phyloP scores from a whole-genome alignment of 495 filamentous ascomycete genomes.

The Neurospora africana region DNA sequence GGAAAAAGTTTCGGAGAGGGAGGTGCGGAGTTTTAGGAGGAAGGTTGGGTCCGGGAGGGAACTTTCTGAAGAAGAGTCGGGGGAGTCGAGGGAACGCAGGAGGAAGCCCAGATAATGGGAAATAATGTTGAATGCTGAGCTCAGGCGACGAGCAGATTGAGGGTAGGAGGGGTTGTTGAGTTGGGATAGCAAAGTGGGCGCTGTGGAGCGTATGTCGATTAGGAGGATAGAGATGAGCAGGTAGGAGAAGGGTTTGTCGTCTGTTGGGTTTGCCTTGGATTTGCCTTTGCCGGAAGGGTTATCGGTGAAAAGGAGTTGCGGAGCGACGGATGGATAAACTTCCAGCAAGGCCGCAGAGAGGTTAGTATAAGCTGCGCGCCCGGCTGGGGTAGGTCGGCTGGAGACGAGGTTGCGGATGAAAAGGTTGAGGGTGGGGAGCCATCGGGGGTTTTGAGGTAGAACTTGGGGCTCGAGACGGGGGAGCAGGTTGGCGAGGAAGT shows the following conservation, averaged over 20 bases:
- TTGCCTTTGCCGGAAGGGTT: not conserved
- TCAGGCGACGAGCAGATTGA: constrained; percentile 38
- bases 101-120: constrained; percentile 50
- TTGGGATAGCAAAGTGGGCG: constrained; percentile 47
- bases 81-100: constrained; percentile 35
- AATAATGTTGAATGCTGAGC: constrained; percentile 47
- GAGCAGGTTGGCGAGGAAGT: constrained; percentile 35
- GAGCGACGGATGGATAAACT: constrained; percentile 31
- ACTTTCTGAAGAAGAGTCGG: not conserved
- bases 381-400: constrained; percentile 35
- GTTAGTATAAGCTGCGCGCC: constrained; percentile 39
- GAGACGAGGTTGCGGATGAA: constrained; percentile 34
- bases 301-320: constrained; percentile 37
- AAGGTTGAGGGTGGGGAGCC: constrained; percentile 30
- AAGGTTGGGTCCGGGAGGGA: constrained; percentile 31
- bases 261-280: not conserved
- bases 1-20: constrained; percentile 48
- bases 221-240: constrained; percentile 49
- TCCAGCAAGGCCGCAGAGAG: constrained; percentile 44
- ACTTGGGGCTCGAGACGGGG: constrained; percentile 28
- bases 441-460: constrained; percentile 26
- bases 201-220: constrained; percentile 50
- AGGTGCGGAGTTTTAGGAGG: constrained; percentile 46
- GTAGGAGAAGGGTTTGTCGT: constrained; percentile 45
- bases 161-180: constrained; percentile 41